A percentile compares a stretch with the other conserved stretches of the same genome.
phyloP scores from a whole-genome alignment of 305 asterid genomes.

The Rubia occidens region DNA sequence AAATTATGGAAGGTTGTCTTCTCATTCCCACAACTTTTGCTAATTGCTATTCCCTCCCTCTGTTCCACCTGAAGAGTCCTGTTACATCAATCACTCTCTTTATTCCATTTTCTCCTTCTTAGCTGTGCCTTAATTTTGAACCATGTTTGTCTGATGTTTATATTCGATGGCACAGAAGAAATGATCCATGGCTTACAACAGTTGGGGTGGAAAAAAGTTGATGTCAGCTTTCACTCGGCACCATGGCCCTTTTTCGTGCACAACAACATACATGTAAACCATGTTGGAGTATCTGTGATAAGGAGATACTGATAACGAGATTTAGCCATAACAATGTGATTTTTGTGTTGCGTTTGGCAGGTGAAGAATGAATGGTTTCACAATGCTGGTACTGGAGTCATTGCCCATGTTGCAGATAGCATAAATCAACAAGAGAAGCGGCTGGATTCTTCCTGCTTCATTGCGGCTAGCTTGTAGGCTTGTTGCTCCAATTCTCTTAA shows the following conservation, averaged over 20 bases:
- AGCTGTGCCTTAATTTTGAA: neutral
- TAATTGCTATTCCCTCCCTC: neutral
- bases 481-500: slow-evolving; percentile 1
- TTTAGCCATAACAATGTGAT: neutral
- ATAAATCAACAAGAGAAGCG: slow-evolving; percentile 64
- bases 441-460: slow-evolving; percentile 32
- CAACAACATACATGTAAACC: slow-evolving; percentile 58
- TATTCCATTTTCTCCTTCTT: neutral
- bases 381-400: slow-evolving; percentile 82
- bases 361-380: slow-evolving; percentile 77
- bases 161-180: slow-evolving; percentile 42
- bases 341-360: slow-evolving; percentile 27
- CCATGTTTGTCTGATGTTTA: neutral
- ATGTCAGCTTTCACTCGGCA: slow-evolving; percentile 72
- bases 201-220: slow-evolving; percentile 77
- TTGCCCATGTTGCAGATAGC: slow-evolving; percentile 79
- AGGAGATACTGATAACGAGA: neutral
- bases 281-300: neutral
- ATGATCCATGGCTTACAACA: slow-evolving; percentile 77
- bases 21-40: neutral
- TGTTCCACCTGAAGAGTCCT: neutral
- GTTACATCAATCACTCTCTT: neutral
- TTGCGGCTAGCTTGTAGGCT: slow-evolving; percentile 32
- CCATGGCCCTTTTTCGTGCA: slow-evolving; percentile 85
- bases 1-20: slow-evolving; percentile 70